phyloP scores from a whole-genome alignment of 495 filamentous ascomycete species.

The Penicillium angulare region DNA sequence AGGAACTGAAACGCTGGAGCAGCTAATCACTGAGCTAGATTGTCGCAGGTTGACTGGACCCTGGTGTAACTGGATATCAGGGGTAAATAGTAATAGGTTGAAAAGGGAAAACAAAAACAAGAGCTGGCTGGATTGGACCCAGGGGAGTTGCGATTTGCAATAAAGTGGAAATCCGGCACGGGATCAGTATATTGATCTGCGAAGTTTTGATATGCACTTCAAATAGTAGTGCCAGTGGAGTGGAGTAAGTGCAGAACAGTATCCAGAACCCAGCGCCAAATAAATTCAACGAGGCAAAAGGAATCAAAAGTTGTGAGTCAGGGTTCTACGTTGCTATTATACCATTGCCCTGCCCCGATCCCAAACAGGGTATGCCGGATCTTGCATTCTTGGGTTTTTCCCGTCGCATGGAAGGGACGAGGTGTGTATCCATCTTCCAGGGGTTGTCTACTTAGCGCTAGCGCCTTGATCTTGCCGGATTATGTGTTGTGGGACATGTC shows the following conservation, averaged over 20 bases:
- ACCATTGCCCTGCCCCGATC: not conserved
- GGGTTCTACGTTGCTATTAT: constrained; percentile 19
- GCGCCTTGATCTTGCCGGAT: not conserved
- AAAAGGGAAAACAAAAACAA: too few relatives aligned
- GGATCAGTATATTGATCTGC: too few relatives aligned
- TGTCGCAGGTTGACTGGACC: constrained; percentile 20
- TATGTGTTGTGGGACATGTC: constrained; percentile 5
- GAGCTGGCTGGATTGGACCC: too few relatives aligned
- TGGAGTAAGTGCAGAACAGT: too few relatives aligned
- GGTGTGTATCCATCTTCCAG: constrained; percentile 1
- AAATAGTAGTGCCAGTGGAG: too few relatives aligned
- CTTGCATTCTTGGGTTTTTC: constrained; percentile 21
- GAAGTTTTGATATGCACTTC: too few relatives aligned
- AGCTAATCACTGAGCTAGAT: constrained; percentile 15
- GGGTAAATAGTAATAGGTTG: too few relatives aligned
- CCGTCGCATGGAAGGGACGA: constrained; percentile 17
- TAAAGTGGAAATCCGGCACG: too few relatives aligned
- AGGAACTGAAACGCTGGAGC: constrained; percentile 33
- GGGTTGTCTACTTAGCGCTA: too few relatives aligned
- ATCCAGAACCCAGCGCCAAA: too few relatives aligned
- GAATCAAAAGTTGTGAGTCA: not conserved
- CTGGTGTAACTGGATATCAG: not conserved
- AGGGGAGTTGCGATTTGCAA: too few relatives aligned
- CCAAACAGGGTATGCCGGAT: constrained; percentile 21
- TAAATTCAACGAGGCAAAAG: not conserved